Conservation (phyloP, 352 stramenopile genomes). For the Globisporangium paroecandrum region DNA sequence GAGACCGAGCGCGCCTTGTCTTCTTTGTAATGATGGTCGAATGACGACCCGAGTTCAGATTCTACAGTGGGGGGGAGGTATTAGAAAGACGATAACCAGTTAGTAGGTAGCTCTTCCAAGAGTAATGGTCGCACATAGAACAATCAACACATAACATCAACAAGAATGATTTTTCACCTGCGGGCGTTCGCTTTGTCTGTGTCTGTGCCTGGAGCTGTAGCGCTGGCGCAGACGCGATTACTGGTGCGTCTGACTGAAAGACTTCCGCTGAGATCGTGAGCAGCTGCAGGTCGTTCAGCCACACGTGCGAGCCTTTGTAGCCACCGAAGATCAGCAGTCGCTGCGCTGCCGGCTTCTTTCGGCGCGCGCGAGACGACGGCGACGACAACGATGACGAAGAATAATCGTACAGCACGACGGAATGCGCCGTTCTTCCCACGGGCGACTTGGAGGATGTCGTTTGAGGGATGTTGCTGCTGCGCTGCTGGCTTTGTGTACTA, state of each 20-base stretch:
- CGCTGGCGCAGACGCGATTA: neutral
- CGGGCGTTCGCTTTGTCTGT: neutral
- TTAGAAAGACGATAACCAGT: too few species aligned
- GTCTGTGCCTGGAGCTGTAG: neutral
- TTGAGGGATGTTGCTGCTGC: slow-evolving; percentile 6
- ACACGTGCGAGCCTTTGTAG: slow-evolving; percentile 53
- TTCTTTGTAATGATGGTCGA: slow-evolving; percentile 4
- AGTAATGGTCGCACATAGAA: neutral
- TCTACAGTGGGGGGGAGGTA: neutral
- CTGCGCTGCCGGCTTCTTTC: slow-evolving; percentile 16
- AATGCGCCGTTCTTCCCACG: slow-evolving; percentile 41
- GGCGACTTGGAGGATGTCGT: slow-evolving; percentile 15
- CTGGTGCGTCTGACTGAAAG: neutral
- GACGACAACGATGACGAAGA: neutral
- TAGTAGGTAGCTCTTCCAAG: too few species aligned
- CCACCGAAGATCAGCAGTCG: slow-evolving; percentile 62
- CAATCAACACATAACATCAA: neutral
- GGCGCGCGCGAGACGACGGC: neutral
- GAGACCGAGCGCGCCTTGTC: slow-evolving; percentile 18
- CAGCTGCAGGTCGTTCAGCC: slow-evolving; percentile 64
- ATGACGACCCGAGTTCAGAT: neutral
- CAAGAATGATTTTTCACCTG: neutral
- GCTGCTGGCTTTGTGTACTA: slow-evolving; percentile 4
- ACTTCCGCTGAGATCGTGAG: slow-evolving; percentile 23
- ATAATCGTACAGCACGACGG: slow-evolving; percentile 32